A percentile compares a stretch with the other conserved stretches of the same genome.
These are phyloP conservation scores for Leccinellum luteum DNA, from an alignment of 768 basidiomycete species.

Conservation along the genomic window DNA sequence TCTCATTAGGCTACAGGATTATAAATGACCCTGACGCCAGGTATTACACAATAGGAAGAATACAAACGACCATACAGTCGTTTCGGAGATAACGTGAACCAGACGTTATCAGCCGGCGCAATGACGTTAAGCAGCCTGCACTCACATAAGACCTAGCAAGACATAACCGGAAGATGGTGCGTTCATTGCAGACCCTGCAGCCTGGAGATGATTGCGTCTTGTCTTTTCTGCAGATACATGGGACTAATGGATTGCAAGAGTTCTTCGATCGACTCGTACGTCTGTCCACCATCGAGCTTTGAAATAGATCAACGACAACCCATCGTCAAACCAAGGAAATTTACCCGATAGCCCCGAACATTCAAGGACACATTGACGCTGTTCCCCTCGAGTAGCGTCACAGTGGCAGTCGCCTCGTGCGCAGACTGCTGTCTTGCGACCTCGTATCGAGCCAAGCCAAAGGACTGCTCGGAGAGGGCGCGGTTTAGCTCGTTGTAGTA, in stretches of 20 bases:
- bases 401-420: constrained; percentile 50
- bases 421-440: constrained; percentile 36
- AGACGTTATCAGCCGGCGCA: constrained; percentile 3
- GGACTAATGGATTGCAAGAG: constrained; percentile 55
- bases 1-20: not conserved
- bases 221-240: constrained; percentile 46
- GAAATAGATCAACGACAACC: constrained; percentile 9
- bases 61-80: not conserved
- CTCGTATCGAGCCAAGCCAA: constrained; percentile 50
- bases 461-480: constrained; percentile 57
- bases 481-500: constrained; percentile 48
- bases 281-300: constrained; percentile 27
- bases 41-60: constrained; percentile 18
- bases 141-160: constrained; percentile 8
- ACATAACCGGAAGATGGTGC: not conserved
- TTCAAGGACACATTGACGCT: constrained; percentile 47
- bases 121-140: not conserved
- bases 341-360: constrained; percentile 55
- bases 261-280: constrained; percentile 59
- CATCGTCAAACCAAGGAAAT: constrained; percentile 9
- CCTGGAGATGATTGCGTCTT: constrained; percentile 46
- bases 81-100: not conserved
- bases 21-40: not conserved
- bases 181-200: constrained; percentile 41
- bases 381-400: constrained; percentile 57